A percentile compares a stretch with the other conserved stretches of the same genome.
These are phyloP conservation scores for Trichoderma sp. DNA, from an alignment of 2,329 filamentous ascomycete genomes.

Conservation along the genomic window DNA sequence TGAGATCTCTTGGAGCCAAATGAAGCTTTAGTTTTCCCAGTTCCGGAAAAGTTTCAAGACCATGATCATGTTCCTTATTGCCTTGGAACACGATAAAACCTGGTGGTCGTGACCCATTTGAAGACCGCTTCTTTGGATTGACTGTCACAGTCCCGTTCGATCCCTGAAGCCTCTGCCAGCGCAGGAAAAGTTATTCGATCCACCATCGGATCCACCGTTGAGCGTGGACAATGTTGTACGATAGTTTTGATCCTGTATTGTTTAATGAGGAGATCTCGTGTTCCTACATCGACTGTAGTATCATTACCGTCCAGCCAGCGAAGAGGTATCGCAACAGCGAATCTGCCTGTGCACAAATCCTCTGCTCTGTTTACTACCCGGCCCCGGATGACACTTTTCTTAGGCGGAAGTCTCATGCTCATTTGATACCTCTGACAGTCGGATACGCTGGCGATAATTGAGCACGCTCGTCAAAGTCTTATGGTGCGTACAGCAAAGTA, in stretches of 20 bases:
- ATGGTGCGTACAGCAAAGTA: not conserved
- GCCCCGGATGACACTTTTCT: not conserved
- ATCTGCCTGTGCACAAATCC: not conserved
- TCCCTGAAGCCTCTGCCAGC: too few relatives aligned
- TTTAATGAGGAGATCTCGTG: not conserved
- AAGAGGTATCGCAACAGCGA: not conserved
- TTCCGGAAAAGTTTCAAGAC: too few relatives aligned
- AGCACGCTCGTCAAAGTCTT: too few relatives aligned
- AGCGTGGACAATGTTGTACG: too few relatives aligned
- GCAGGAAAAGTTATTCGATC: too few relatives aligned
- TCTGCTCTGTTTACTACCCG: not conserved
- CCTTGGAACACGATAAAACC: not conserved
- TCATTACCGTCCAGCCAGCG: not conserved
- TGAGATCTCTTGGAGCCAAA: not conserved
- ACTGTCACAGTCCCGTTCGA: not conserved
- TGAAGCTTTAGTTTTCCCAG: not conserved
- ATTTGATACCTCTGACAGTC: not conserved
- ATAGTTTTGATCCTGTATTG: too few relatives aligned
- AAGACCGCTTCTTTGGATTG: not conserved
- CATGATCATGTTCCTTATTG: too few relatives aligned
- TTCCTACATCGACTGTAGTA: not conserved
- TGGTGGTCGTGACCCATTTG: not conserved
- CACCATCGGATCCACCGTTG: too few relatives aligned
- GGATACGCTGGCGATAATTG: too few relatives aligned
- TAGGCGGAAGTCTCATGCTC: not conserved